Conservation (phyloP, 176 grass and related monocot species). For the Aegilops sharonensis region DNA sequence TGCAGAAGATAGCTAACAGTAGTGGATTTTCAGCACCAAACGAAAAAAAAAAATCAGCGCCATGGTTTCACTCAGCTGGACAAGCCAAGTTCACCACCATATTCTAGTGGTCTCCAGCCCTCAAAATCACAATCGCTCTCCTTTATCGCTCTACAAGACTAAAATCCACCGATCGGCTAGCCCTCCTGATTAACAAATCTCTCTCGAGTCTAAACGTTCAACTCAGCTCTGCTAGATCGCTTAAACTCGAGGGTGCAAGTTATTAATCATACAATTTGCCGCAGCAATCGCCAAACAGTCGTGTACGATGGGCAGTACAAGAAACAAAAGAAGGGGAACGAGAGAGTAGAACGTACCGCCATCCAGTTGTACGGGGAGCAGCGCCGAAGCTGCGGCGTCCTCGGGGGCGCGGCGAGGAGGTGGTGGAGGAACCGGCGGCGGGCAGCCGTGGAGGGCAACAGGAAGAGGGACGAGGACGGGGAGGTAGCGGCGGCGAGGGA, state of each 20-base stretch:
- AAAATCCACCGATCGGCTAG: not conserved
- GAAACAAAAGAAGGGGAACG: not conserved
- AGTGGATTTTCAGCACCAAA: not conserved
- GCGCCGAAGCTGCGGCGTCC: not conserved
- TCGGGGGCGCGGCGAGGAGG: conserved; percentile 11
- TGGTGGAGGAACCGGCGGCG: conserved; percentile 35
- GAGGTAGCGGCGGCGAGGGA: conserved; percentile 34
- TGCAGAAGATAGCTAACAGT: not conserved
- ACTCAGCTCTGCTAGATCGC: not conserved
- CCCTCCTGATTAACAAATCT: not conserved
- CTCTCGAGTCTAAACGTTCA: not conserved
- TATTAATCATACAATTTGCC: not conserved
- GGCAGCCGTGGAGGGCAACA: conserved; percentile 18
- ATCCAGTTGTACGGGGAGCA: conserved; percentile 43
- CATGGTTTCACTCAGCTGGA: not conserved
- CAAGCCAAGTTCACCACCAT: not conserved
- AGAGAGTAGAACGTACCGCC: conserved; percentile 29
- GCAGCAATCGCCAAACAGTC: too few relatives aligned
- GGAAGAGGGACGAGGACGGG: conserved; percentile 13
- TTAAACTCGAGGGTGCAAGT: not conserved
- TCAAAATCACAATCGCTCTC: not conserved
- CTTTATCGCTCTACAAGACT: not conserved
- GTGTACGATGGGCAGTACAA: too few relatives aligned
- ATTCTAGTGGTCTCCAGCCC: not conserved
- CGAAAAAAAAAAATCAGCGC: not conserved